Evolutionary conservation across 352 stramenopile genomes (phyloP), one percentile per base, ranked within the genome.

Genomic region (Globisporangium polare): DNA sequence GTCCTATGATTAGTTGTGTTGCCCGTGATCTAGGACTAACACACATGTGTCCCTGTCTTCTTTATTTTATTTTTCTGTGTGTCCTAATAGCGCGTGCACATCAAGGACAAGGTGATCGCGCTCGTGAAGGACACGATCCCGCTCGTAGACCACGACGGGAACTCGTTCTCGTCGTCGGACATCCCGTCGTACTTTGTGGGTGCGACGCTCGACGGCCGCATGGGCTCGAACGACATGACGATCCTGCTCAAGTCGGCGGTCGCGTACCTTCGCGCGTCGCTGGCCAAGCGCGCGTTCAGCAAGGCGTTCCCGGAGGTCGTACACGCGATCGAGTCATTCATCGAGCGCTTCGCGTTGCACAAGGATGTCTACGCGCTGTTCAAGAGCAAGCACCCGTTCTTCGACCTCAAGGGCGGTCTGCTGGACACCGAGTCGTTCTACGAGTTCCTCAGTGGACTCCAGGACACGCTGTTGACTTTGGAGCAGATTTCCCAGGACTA

Each of bases 91-190:
- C 74, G 75, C 24, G 63, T 84, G 15, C 71, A 70, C 2, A 78
- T 92, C 60, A 91, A 90, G 55, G 80, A 94, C 62, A 94, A 94
- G 62, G 68, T 89, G 2, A 72, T 92, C 27, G 75, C 78, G 5
- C 80, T 78, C 29, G 66, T 92, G 17, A 78, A 78, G 13, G 80
- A 88, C 39, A 72, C 80, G 29, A 43, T 91, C 12, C 77, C 78
- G 26, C 68, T 72, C 35, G 73, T 73, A 17, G 53, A 71, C 29
- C 62, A 65, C 5, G 60, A 60, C 8, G 66, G 66, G 8, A 53
- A 63, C 5, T 66, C 46, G 27, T 62, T 90, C 5, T 63, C 68
- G 2, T 53, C 64, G 0, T n/a, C 62, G 0, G 81, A 92, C 61
- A 54, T 92, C 15, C 78, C 83, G 22, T 83, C 73, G 24, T 58